Evolutionary conservation across 2,329 filamentous ascomycete species (phyloP), one percentile per base, ranked within the genome.

Genomic region (Nectriaceae sp.): DNA sequence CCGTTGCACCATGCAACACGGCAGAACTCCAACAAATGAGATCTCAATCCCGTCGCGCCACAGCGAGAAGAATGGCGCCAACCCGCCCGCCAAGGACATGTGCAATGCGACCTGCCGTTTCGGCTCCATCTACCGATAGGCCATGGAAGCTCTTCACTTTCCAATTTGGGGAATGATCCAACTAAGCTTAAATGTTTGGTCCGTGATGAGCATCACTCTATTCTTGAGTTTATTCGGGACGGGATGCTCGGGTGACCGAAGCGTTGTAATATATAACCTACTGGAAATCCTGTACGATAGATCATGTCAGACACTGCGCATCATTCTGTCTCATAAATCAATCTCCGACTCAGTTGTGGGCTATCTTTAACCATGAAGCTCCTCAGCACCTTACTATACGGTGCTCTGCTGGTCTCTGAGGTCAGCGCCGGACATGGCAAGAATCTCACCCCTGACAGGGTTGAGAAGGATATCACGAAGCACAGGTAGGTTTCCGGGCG

Each of bases 381-480:
- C 5, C 48, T 62, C 4, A 41, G 42, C 6, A 8, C 46, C 8
- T 36, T 62, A 37, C 44, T 62, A 46, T 61, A 44, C 40, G 59
- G 57, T 49, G 50, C 56, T 21, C 33, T 61, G 18, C 47, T 62
- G 40, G 47, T 55, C 16, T 47, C 52, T 2, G 53, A 54, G 42
- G 60, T 50, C 4, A 42, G 60, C 49, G 5, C 44, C 52, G 3
- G 60, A 6, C 8, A n/a, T n/a, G 33, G 56, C 19, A 54, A 58
- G 36, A 61, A 61, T 8, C 11, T 62, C 44, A 62, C 60, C 4
- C 24, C 57, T 5, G 61, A 44, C 11, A 52, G 55, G 41, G 60
- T 62, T 5, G 57, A 61, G 38, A 56, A 54, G 0, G 60, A 62
- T 31, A 62, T 62, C 5, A 50, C 61, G 33, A 52, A 57, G 47